Conservation (phyloP, 352 stramenopile species). For the Phytophthora aleatoria region DNA sequence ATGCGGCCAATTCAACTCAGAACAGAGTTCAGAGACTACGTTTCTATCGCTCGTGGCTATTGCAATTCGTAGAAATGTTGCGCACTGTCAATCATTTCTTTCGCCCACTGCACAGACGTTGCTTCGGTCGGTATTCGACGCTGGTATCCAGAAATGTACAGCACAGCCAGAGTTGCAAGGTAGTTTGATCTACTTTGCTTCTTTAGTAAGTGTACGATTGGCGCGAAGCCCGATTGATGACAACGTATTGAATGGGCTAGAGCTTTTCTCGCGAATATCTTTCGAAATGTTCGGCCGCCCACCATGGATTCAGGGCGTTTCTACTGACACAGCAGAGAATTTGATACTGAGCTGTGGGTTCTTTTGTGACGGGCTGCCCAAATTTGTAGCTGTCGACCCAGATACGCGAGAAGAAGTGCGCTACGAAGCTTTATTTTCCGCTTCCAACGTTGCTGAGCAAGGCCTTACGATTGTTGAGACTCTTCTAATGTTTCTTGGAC, state of each 20-base stretch:
- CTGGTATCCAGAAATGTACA: conserved; percentile 11
- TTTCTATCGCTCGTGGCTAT: conserved; percentile 26
- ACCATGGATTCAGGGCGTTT: conserved; percentile 5
- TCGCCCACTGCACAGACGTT: conserved; percentile 2
- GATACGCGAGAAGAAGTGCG: conserved; percentile 2
- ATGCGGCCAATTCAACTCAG: conserved; percentile 18
- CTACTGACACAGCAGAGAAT: conserved; percentile 6
- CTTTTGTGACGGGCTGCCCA: conserved; percentile 12
- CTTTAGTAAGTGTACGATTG: conserved; percentile 15
- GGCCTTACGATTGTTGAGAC: conserved; percentile 19
- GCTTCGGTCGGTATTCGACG: conserved; percentile 24
- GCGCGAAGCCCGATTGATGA: conserved; percentile 3
- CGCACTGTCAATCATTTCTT: conserved; percentile 23
- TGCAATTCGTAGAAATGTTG: conserved; percentile 8
- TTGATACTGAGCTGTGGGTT: conserved; percentile 25
- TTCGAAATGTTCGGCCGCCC: conserved; percentile 22
- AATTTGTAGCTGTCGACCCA: conserved; percentile 11
- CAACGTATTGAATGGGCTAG: background rate
- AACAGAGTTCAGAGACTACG: conserved; percentile 7
- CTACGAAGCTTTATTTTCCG: conserved; percentile 3
- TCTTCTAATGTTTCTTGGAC: conserved; percentile 23
- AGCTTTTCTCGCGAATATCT: conserved; percentile 21
- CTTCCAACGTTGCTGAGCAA: conserved; percentile 1
- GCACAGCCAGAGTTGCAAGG: conserved; percentile 3
- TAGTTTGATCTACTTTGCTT: conserved; percentile 10